A percentile compares a stretch with the other conserved stretches of the same genome.
These are phyloP conservation scores for Trichosphaerium sp. DNA, from an alignment of 78 protist genomes.

Conservation along the genomic window DNA sequence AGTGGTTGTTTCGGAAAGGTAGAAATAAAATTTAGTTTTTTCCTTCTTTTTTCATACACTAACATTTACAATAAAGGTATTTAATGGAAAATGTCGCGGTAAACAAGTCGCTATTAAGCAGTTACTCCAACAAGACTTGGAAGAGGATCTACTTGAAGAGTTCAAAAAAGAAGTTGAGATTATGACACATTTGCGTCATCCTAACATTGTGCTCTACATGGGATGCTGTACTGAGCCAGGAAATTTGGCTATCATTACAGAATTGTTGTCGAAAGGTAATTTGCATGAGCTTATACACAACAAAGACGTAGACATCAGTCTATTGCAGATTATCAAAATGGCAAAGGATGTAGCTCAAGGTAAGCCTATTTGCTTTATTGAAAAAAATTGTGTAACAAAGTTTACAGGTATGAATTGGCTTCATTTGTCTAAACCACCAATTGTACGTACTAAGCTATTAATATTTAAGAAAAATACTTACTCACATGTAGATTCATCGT, in stretches of 20 bases:
- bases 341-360: neutral
- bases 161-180: neutral
- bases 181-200: conserved; percentile 6
- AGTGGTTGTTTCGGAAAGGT: too few relatives aligned
- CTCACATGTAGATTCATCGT: too few relatives aligned
- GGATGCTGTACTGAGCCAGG: conserved; percentile 6
- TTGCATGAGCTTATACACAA: neutral
- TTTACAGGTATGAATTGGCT: too few relatives aligned
- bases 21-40: too few relatives aligned
- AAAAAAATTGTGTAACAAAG: too few relatives aligned
- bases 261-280: conserved; percentile 1
- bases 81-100: neutral
- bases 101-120: conserved; percentile 11
- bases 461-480: too few relatives aligned
- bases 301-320: neutral
- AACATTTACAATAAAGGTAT: too few relatives aligned
- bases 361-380: too few relatives aligned
- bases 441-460: too few relatives aligned
- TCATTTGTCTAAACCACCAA: too few relatives aligned
- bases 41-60: too few relatives aligned
- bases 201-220: conserved; percentile 33
- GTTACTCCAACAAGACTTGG: neutral
- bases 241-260: conserved; percentile 11
- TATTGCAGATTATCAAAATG: neutral
- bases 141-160: neutral